phyloP scores from a whole-genome alignment of 768 basidiomycete genomes.

The Nevesoporus exiguus region DNA sequence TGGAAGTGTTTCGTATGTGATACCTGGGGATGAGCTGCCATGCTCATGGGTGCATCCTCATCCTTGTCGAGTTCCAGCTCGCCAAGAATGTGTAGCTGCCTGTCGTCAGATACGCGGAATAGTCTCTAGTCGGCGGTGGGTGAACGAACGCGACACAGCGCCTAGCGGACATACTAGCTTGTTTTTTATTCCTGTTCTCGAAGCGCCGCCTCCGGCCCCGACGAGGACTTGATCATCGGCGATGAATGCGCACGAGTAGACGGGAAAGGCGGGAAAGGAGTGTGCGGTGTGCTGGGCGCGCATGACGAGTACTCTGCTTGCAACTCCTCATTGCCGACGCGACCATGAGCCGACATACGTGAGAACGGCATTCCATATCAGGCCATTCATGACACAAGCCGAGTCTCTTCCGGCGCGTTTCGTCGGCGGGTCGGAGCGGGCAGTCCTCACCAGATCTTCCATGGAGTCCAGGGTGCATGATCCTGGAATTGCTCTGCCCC shows the following conservation, averaged over 20 bases:
- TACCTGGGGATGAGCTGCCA: slow-evolving; percentile 67
- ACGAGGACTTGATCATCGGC: slow-evolving; percentile 69
- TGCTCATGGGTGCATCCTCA: slow-evolving; percentile 97
- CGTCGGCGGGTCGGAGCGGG: not conserved
- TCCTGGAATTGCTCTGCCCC: slow-evolving; percentile 45
- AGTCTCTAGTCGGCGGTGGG: slow-evolving; percentile 48
- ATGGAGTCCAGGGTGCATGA: slow-evolving; percentile 18
- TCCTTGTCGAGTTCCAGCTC: slow-evolving; percentile 75
- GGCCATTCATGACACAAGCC: not conserved
- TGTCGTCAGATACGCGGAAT: slow-evolving; percentile 55
- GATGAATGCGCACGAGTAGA: slow-evolving; percentile 83
- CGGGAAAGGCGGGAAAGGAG: slow-evolving; percentile 77
- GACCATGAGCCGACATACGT: not conserved
- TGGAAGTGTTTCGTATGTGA: slow-evolving; percentile 7
- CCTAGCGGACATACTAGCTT: slow-evolving; percentile 56
- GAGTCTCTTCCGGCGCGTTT: not conserved
- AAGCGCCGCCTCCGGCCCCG: slow-evolving; percentile 88
- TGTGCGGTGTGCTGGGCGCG: slow-evolving; percentile 78
- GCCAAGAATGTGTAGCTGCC: slow-evolving; percentile 50
- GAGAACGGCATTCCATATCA: slow-evolving; percentile 7
- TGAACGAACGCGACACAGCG: not conserved
- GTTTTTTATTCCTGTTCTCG: slow-evolving; percentile 89
- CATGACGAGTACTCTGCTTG: slow-evolving; percentile 40
- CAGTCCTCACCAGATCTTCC: not conserved
- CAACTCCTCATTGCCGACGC: too few species aligned